These are phyloP conservation scores for Russula sp. DNA, from an alignment of 768 basidiomycete species.

Conservation along the genomic window DNA sequence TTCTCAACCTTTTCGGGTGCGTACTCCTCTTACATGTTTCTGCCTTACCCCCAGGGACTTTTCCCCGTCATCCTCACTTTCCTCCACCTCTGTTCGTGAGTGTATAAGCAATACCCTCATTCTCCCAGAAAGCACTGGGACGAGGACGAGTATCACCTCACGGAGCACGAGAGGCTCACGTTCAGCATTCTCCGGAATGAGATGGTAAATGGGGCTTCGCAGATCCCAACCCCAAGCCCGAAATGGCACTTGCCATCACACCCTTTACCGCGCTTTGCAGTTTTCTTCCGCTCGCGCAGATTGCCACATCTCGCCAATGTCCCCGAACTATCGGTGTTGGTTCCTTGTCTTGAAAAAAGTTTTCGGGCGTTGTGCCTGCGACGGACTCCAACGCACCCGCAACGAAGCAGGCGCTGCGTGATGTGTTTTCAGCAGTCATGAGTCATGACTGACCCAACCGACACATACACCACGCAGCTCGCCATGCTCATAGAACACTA, in stretches of 20 bases:
- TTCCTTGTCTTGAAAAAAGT: slow-evolving; percentile 54
- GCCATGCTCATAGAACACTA: slow-evolving; percentile 57
- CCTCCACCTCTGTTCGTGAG: no score
- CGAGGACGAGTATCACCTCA: slow-evolving; percentile 51
- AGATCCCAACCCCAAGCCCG: slow-evolving; percentile 98
- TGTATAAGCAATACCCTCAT: slow-evolving; percentile 37
- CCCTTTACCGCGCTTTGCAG: slow-evolving; percentile 89
- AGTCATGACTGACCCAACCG: slow-evolving; percentile 70
- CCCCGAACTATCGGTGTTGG: slow-evolving; percentile 70
- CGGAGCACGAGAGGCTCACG: slow-evolving; percentile 43
- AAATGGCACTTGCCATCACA: slow-evolving; percentile 97
- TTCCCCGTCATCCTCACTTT: no score
- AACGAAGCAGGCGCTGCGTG: slow-evolving; percentile 60
- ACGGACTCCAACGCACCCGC: slow-evolving; percentile 38
- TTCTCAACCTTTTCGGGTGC: no score
- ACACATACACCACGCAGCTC: slow-evolving; percentile 49
- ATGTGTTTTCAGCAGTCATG: slow-evolving; percentile 82
- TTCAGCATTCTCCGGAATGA: slow-evolving; percentile 40
- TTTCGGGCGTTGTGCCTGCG: slow-evolving; percentile 40
- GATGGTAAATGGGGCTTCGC: not conserved
- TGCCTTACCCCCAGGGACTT: no score
- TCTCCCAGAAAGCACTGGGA: slow-evolving; percentile 54
- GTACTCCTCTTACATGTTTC: no score
- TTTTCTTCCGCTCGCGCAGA: slow-evolving; percentile 74
- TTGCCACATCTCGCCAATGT: slow-evolving; percentile 61